Base-by-base conservation (phyloP, 2,329 filamentous ascomycete genomes). In the Aspergillus sp. region DNA sequence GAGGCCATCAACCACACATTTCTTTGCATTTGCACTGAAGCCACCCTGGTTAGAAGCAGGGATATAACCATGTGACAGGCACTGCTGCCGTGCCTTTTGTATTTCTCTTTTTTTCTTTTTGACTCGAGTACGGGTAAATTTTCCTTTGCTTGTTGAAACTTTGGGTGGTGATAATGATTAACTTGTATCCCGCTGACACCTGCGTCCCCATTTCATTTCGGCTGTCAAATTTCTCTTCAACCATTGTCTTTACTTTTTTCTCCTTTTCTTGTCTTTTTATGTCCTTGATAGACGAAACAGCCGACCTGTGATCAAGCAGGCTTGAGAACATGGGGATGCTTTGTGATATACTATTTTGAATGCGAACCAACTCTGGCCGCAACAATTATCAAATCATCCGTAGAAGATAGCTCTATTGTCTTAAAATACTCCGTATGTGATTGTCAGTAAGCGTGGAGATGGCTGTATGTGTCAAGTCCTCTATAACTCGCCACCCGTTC, bases 221-320 rank as follows among this genome's bases (percentile, higher is more conserved):
- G 40, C 37, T 49, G 40, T 19, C 19, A 41, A 40, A 40, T 30
- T 42, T 49, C 35, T 44, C 36, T 51, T 46, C 38, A 46, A 40
- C 45, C 39, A 39, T 29, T 45, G 39, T 47, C 13, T 37, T 39
- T 44, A 27, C 35, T 44, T 44, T 42, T 32, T 37, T 44, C 41
- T 42, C 32, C 38, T 48, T 46, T 46, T 47, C 40, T 52, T 48
- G 13, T 43, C 40, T 48, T 51, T 48, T 40, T 42, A 46, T 47
- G 47, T 46, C 30, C 33, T 46, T 38, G 33, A 39, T 33, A 6
- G 41, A 43, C 32, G 45, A 43, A 48, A 45, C 37, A 45, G 50
- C 34, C 39, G 44, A 44, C 33, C 39, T 47, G 50, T 53, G 51
- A 55, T 55, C 52, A 55, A 57, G 54, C 54, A 39, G 54, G 54